Evolutionary conservation across 176 grass and related monocot genomes (phyloP).

Genomic region (Oryza punctata): DNA sequence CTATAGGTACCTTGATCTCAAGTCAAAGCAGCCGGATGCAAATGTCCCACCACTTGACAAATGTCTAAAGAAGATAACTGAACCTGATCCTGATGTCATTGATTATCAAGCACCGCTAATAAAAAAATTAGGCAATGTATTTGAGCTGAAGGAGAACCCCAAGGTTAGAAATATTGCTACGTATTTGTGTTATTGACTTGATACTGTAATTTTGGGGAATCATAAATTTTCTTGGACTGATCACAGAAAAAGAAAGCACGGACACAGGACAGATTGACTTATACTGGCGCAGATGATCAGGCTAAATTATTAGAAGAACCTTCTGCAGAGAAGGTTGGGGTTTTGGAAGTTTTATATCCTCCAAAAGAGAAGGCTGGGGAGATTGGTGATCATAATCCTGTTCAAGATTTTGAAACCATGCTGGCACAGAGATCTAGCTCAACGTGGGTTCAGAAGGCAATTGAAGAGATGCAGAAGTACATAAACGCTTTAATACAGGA

Average conservation of each 20-base stretch:
- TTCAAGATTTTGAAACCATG: constrained; percentile 91
- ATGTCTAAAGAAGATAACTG: constrained; percentile 69
- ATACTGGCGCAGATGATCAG: constrained; percentile 43
- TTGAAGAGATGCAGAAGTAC: constrained; percentile 77
- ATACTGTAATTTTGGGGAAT: constrained; percentile 25
- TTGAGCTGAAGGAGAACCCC: constrained; percentile 82
- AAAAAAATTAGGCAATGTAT: constrained; percentile 60
- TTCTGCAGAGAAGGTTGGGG: constrained; percentile 36
- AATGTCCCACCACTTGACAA: constrained; percentile 68
- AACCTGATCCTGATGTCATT: constrained; percentile 61
- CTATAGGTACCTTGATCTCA: constrained; percentile 83
- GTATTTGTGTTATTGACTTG: constrained; percentile 9
- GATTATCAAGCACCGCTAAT: constrained; percentile 44
- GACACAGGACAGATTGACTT: constrained; percentile 34
- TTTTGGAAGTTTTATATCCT: constrained; percentile 49
- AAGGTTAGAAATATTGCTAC: constrained; percentile 56
- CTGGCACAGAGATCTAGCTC: constrained; percentile 79
- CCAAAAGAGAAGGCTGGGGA: constrained; percentile 40
- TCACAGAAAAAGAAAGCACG: constrained; percentile 60
- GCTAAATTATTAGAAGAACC: constrained; percentile 44
- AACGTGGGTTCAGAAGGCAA: constrained; percentile 71
- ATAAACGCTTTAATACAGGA: constrained; percentile 58
- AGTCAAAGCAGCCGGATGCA: constrained; percentile 79
- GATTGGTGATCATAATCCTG: constrained; percentile 69
- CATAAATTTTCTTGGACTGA: constrained; percentile 28